Evolutionary conservation across 176 grass and related monocot species (phyloP), one percentile per base, ranked within the genome.

Genomic region (Rhynchospora pubera): DNA sequence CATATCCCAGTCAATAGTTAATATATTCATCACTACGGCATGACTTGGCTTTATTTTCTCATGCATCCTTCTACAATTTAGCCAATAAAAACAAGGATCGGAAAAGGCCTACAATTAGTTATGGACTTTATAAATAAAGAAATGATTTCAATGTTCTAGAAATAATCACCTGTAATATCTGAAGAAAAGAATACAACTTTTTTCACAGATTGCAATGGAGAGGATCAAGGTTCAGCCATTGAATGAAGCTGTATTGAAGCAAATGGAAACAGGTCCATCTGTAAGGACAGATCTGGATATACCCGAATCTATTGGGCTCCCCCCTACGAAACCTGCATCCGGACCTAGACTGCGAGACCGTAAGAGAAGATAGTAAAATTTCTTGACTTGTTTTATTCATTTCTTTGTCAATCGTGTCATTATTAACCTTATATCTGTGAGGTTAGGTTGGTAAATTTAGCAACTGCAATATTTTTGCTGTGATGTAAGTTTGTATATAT

Each of bases 241-340:
- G 67, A 70, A 93, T 22, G 86, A 90, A 74, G 67, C 71, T n/a
- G 70, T 81, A 8, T 85, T 55, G 44, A 85, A 72, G 62, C 84
- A 84, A 39, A 87, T 81, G 19, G 86, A 85, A 57, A 34, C 78
- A 4, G 85, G 56, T 24, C 79, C 77, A 66, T 64, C 66, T 9
- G 78, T 30, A 16, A 98, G 89, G 2, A 84, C 71, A 14, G 89
- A 94, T 68, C 84, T 98, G 15, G 92, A 94, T 44, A 98, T 94
- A 62, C 95, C 95, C 0, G 95, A 98, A 79, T 98, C 92, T 0
- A 21, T 98, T 64, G 95, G 92, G 32, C 19, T 98, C 43, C 83
- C 85, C 0, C 58, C 65, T 45, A 48, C 89, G 0, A 87, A 88
- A 79, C 83, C 84, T 5, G 78, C 86, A 3, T 71, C 81, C 0